A percentile compares a stretch with the other conserved stretches of the same genome.
Conservation (phyloP, 148 eudicot genomes). For the Rhododendron simsii region DNA sequence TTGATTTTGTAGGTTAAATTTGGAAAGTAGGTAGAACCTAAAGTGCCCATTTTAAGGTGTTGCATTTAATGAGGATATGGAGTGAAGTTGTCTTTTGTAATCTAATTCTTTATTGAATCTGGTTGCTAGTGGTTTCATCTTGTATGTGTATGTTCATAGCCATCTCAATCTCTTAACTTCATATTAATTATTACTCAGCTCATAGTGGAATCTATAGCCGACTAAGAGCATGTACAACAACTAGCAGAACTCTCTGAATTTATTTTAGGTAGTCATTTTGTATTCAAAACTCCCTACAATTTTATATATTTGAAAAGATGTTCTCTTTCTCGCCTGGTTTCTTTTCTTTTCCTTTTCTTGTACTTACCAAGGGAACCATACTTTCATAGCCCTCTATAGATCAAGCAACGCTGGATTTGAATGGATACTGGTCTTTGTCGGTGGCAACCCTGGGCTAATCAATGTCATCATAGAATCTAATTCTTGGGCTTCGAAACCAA, state of each 20-base stretch:
- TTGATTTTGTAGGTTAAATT: not conserved
- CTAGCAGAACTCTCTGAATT: not conserved
- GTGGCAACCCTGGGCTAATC: not conserved
- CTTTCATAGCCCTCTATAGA: not conserved
- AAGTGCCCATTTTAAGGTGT: not conserved
- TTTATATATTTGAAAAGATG: not conserved
- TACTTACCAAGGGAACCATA: not conserved
- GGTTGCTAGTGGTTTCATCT: not conserved
- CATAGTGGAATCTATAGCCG: not conserved
- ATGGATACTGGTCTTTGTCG: not conserved
- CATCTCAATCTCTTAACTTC: not conserved
- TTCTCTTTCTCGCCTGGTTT: not conserved
- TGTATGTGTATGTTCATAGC: not conserved
- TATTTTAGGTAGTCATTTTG: not conserved
- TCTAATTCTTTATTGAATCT: not conserved
- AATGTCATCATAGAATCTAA: not conserved
- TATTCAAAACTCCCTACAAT: not conserved
- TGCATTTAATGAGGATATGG: not conserved
- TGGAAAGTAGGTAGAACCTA: not conserved
- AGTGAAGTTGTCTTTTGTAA: not conserved
- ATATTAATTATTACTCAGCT: not conserved
- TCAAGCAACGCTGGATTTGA: not conserved
- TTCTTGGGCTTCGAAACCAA: not conserved
- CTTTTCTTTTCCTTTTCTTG: not conserved
- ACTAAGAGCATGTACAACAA: not conserved